Evolutionary conservation across 768 basidiomycete genomes (phyloP), one percentile per base, ranked within the genome.

Genomic region (Leccinum obscurum): DNA sequence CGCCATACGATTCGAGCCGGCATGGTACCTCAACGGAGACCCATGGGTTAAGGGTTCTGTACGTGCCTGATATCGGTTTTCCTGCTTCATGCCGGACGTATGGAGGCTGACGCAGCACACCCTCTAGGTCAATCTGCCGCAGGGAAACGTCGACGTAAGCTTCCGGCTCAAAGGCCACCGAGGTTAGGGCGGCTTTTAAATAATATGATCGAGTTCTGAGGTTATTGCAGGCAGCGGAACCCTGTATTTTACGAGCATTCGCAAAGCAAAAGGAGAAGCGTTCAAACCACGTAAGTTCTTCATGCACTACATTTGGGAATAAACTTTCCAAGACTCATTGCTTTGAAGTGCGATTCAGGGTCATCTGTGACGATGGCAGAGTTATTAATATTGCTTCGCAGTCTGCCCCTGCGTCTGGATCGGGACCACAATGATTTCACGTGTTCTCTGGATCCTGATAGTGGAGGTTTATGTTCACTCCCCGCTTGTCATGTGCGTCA

Each of bases 191-290:
- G 6, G 1, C 41, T 41, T 41, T 51, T 15, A n/a, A 15, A 30
- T 28, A 30, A 37, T 28, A 20, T 20, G 13, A 22, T 10, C 28
- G 20, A 20, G 53, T 32, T 10, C 22, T 39, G 50, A 56, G 22
- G 34, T 9, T 24, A 49, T 30, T 26, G 6, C 59, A 91, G 90
- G 83, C 22, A 79, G 85, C 20, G 91, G 91, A 6, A 93, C 89
- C 17, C 71, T 92, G 2, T 92, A 93, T 68, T 93, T 92, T 70
- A 92, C 90, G 3, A 92, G 89, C 70, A 87, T 93, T 58, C 81
- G 91, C 48, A 87, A 85, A 75, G 84, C 81, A 15, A 92, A 91
- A 68, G 90, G 89, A 9, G 75, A 81, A 44, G 82, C 82, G 1
- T 92, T 89, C 70, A 85, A 81, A 35, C 85, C 87, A 4, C 68